A percentile compares a stretch with the other conserved stretches of the same genome.
These are phyloP conservation scores for Blastomyces gilchristii DNA, from an alignment of 2,329 filamentous ascomycete species.

Conservation along the genomic window DNA sequence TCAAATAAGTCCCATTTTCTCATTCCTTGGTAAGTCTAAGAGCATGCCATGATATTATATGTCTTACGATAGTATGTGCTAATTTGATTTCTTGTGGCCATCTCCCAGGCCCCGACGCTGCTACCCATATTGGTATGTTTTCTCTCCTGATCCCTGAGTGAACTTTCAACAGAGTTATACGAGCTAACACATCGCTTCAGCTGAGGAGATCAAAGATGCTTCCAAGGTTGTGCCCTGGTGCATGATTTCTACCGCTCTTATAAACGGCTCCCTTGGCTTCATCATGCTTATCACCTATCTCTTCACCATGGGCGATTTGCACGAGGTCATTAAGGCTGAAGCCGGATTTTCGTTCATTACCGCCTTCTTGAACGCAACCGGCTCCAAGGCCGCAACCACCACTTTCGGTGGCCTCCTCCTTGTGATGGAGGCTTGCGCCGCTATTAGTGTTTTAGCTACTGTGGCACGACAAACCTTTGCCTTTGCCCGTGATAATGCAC, in stretches of 20 bases:
- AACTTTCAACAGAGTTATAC: background rate
- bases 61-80: background rate
- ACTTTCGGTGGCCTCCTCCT: slow-evolving; percentile 23
- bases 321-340: slow-evolving; percentile 18
- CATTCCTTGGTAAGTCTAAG: slow-evolving; percentile 26
- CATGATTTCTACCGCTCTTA: slow-evolving; percentile 28
- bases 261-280: slow-evolving; percentile 31
- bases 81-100: background rate
- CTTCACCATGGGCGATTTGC: slow-evolving; percentile 30
- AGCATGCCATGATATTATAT: background rate
- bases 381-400: slow-evolving; percentile 20
- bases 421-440: slow-evolving; percentile 23
- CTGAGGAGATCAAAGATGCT: slow-evolving; percentile 34
- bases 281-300: slow-evolving; percentile 30
- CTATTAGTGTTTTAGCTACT: slow-evolving; percentile 28
- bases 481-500: slow-evolving; percentile 45
- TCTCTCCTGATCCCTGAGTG: background rate
- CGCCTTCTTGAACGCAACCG: slow-evolving; percentile 26
- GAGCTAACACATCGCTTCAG: slow-evolving; percentile 12
- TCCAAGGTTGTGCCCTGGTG: slow-evolving; percentile 27
- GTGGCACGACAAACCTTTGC: slow-evolving; percentile 27
- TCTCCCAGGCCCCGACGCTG: slow-evolving; percentile 22
- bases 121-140: slow-evolving; percentile 27
- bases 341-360: slow-evolving; percentile 30
- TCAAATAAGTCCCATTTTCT: slow-evolving; percentile 27